phyloP scores from a whole-genome alignment of 805 yeast species.

The Wickerhamomyces bisporus region DNA sequence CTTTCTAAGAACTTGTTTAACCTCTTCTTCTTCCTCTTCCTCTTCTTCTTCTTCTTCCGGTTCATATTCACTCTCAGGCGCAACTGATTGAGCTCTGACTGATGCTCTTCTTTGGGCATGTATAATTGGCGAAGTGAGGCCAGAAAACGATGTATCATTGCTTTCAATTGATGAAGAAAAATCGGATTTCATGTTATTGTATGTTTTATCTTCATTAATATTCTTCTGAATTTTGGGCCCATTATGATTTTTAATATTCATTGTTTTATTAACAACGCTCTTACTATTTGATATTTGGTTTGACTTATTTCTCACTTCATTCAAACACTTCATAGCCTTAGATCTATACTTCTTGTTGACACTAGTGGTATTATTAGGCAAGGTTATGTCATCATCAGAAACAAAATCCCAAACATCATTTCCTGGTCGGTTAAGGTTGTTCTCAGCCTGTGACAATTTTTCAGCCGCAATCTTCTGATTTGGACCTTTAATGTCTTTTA shows the following conservation, averaged over 20 bases:
- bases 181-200: not conserved
- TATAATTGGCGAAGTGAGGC: constrained; percentile 12
- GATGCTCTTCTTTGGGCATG: constrained; percentile 14
- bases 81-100: constrained; percentile 9
- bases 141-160: constrained; percentile 11
- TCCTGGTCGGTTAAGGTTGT: not conserved
- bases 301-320: too few relatives aligned
- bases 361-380: not conserved
- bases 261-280: too few relatives aligned
- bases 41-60: constrained; percentile 11
- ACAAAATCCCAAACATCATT: constrained; percentile 23
- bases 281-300: too few relatives aligned
- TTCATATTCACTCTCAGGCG: not conserved
- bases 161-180: constrained; percentile 7
- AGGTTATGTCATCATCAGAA: constrained; percentile 8
- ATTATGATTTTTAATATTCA: too few relatives aligned
- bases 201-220: not conserved
- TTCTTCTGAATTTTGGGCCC: not conserved
- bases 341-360: not conserved
- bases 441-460: not conserved
- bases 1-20: too few relatives aligned
- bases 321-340: constrained; percentile 9
- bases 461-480: not conserved
- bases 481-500: not conserved
- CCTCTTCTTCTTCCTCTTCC: constrained; percentile 4